Evolutionary conservation across 345 rosid genomes (phyloP).

Genomic region (Diplotaxis tenuifolia): DNA sequence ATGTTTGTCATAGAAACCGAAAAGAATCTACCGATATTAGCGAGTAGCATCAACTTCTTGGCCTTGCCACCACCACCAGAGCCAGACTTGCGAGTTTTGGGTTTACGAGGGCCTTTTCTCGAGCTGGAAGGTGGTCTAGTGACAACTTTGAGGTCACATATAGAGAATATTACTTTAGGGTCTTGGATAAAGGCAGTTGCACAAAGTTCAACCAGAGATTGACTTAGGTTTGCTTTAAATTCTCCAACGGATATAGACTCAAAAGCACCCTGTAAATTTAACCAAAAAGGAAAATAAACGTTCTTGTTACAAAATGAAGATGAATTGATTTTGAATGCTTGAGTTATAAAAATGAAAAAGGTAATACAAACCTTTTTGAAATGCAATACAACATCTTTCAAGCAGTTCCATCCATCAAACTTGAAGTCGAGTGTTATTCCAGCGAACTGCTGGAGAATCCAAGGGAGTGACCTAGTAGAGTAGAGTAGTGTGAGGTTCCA

Average conservation of each 20-base stretch:
- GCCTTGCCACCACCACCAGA: constrained; percentile 52
- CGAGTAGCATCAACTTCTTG: constrained; percentile 82
- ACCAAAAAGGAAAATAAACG: neutral
- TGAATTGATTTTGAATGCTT: neutral
- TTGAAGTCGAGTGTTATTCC: constrained; percentile 74
- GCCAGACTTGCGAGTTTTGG: constrained; percentile 47
- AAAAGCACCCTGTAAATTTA: constrained; percentile 68
- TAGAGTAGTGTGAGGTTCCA: neutral
- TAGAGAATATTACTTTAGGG: constrained; percentile 79
- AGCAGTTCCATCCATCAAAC: constrained; percentile 84
- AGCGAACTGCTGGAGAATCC: constrained; percentile 54
- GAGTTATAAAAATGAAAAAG: neutral
- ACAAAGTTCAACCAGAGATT: constrained; percentile 83
- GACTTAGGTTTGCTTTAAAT: constrained; percentile 75
- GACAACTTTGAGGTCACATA: constrained; percentile 79
- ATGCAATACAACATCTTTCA: constrained; percentile 69
- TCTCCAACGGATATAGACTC: constrained; percentile 85
- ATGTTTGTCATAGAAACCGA: constrained; percentile 80
- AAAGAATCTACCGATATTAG: constrained; percentile 79
- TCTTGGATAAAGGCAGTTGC: constrained; percentile 71
- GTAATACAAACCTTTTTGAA: constrained; percentile 64
- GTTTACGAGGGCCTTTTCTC: constrained; percentile 51
- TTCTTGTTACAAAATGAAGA: too few species aligned
- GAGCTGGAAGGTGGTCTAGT: constrained; percentile 64
- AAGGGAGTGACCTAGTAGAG: constrained; percentile 63